Evolutionary conservation across 1,139 yeast genomes (phyloP).

Genomic region (Saccharomyces hybrid): DNA sequence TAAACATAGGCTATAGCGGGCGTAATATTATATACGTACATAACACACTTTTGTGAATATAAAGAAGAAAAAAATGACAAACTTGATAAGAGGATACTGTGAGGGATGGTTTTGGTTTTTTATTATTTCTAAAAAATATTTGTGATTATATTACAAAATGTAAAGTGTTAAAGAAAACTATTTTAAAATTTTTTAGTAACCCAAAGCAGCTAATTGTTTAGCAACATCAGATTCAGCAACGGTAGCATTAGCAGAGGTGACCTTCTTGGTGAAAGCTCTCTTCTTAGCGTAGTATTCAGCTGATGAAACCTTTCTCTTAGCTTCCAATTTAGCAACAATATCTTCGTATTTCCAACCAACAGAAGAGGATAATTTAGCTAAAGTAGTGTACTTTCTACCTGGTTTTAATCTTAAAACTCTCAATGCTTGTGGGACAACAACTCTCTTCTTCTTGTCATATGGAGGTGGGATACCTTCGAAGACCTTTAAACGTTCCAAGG

Average conservation of each 20-base stretch:
- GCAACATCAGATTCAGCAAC: slow-evolving; percentile 65
- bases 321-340: slow-evolving; percentile 95
- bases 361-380: slow-evolving; percentile 90
- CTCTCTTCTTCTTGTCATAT: slow-evolving; percentile 99
- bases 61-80: neutral
- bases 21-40: neutral
- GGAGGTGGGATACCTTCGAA: slow-evolving; percentile 99
- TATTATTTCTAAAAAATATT: neutral
- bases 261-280: slow-evolving; percentile 91
- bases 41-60: neutral
- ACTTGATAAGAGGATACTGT: neutral
- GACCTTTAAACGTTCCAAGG: slow-evolving; percentile 97
- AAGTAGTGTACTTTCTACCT: slow-evolving; percentile 99
- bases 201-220: slow-evolving; percentile 73
- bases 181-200: slow-evolving; percentile 49
- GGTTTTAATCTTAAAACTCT: slow-evolving; percentile 99
- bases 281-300: slow-evolving; percentile 99
- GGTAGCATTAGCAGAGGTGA: slow-evolving; percentile 74
- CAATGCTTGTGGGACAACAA: slow-evolving; percentile 99
- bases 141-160: slow-evolving; percentile 1
- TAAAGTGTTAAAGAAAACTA: neutral
- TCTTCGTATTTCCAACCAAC: slow-evolving; percentile 99
- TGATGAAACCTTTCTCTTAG: slow-evolving; percentile 98
- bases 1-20: slow-evolving; percentile 16
- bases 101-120: neutral